Base-by-base conservation (phyloP, 129 eudicot species). In the Lonicera japonica region DNA sequence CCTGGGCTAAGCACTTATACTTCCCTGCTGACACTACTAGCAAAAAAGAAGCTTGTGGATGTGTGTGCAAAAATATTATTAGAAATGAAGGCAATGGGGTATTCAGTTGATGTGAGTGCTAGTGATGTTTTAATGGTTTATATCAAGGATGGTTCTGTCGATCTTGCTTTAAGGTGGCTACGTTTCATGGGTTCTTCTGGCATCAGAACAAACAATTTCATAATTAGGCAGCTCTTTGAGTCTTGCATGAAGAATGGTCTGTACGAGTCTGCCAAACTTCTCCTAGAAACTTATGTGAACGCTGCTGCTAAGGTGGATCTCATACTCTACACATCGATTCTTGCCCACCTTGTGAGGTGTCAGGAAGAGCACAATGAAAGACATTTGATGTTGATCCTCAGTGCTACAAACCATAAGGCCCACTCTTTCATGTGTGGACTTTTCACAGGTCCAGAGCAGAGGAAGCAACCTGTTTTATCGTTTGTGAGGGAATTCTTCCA, bases 11-110 rank as follows among this genome's bases (percentile, higher is more conserved):
- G 83, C 72, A 94, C 95, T 18, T 94, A 76, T 56, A 67, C 92
- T n/a, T 57, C 86, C 10, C 70, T 94, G n/a, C 69, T 94, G 60
- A 88, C 96, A 3, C 90, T 94, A n/a, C 63, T 94, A 54, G 92
- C 99, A 0, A 94, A 82, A 64, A 88, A 88, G 85, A 94, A 85
- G 78, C 95, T 94, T 43, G 85, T 94, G 54, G 99, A 94, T 50
- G 77, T 94, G 56, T 91, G 96, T 67, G 99, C 95, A 39, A 94
- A 94, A 71, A 72, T 85, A 68, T 76, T 94, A 25, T 85, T 94
- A 9, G 99, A 94, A 84, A 94, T 94, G 99, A 94, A 94, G 67
- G 75, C 95, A 25, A 77, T 83, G 92, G 99, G 99, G 25, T 88
- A 94, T 65, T 73, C 99, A 14, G 83, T 89, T 58, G 99, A 94